phyloP scores from a whole-genome alignment of 164 flowering plant genomes.

The Vitis rotundifolia region DNA sequence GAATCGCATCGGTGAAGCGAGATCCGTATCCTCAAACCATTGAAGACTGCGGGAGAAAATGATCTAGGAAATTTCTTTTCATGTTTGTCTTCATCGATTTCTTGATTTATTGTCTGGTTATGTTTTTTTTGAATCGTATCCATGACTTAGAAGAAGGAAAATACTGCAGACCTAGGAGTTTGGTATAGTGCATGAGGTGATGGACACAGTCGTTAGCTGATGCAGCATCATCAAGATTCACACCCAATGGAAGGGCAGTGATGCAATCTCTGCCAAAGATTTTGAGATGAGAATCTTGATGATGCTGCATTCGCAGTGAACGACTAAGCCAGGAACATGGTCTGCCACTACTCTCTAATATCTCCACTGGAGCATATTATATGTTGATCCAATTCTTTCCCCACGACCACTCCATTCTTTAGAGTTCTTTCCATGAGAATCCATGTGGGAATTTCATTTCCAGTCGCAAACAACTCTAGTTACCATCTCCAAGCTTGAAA shows the following conservation, averaged over 20 bases:
- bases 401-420: too few relatives aligned
- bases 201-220: background rate
- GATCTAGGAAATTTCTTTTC: too few relatives aligned
- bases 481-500: too few relatives aligned
- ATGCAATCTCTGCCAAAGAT: background rate
- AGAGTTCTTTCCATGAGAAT: too few relatives aligned
- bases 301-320: slow-evolving; percentile 1
- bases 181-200: background rate
- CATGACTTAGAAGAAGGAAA: background rate
- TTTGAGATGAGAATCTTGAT: background rate
- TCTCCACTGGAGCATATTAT: background rate
- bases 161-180: background rate
- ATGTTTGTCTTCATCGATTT: too few relatives aligned
- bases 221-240: background rate
- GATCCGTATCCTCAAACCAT: too few relatives aligned
- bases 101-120: too few relatives aligned
- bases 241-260: background rate
- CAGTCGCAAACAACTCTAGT: too few relatives aligned
- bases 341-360: background rate
- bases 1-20: too few relatives aligned
- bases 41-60: background rate
- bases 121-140: background rate
- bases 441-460: too few relatives aligned
- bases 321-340: background rate
- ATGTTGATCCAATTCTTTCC: too few relatives aligned